These are phyloP conservation scores for Colletotrichum higginsianum DNA, from an alignment of 2,329 filamentous ascomycete species.

Conservation along the genomic window DNA sequence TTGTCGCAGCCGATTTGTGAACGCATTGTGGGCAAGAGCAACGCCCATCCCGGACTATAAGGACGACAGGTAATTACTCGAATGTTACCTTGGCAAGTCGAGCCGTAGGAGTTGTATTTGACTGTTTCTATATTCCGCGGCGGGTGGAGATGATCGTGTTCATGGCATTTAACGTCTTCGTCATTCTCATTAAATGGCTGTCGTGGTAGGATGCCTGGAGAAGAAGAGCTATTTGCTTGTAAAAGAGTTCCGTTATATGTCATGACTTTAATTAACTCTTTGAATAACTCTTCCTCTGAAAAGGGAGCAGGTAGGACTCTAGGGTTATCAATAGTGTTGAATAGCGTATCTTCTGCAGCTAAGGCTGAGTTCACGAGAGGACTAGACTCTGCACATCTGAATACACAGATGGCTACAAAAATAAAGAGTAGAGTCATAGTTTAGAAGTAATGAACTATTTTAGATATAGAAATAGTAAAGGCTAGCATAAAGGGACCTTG, in stretches of 20 bases:
- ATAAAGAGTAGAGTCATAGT: not conserved
- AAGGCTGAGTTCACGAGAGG: not conserved
- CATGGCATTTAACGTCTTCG: slow-evolving; percentile 1
- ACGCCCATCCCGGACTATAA: not conserved
- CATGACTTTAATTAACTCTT: not conserved
- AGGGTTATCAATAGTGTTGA: not conserved
- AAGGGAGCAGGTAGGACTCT: not conserved
- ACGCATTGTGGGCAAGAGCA: not conserved
- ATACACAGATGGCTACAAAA: not conserved
- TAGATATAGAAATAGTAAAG: not conserved
- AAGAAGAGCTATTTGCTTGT: not conserved
- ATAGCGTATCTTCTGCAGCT: not conserved
- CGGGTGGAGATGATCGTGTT: not conserved
- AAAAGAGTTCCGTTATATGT: not conserved
- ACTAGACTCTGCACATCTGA: not conserved
- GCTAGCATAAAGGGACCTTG: too few species aligned
- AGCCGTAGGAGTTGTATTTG: not conserved
- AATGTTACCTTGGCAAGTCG: not conserved
- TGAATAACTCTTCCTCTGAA: not conserved
- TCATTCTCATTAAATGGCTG: not conserved
- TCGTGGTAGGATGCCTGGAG: not conserved
- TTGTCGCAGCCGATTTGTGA: not conserved
- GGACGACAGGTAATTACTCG: not conserved
- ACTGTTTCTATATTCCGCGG: not conserved
- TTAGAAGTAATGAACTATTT: not conserved